These are phyloP conservation scores for Rhizopogon salebrosus DNA, from an alignment of 768 basidiomycete species.

Conservation along the genomic window DNA sequence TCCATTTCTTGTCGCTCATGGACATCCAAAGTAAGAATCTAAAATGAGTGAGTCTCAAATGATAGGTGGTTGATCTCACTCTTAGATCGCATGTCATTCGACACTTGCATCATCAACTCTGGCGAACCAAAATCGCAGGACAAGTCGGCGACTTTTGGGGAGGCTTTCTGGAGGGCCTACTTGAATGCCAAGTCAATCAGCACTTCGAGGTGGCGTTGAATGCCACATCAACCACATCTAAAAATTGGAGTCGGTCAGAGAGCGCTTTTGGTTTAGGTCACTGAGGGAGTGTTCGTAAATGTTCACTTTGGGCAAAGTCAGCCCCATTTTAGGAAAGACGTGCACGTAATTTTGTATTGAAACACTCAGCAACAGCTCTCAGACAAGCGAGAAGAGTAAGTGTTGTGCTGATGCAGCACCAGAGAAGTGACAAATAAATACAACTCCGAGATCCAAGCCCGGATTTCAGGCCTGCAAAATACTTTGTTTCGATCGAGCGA, in stretches of 20 bases:
- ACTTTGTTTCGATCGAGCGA: not conserved
- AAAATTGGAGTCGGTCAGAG: too few relatives aligned
- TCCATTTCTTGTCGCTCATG: not conserved
- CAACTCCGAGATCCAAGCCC: not conserved
- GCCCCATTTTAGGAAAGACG: too few relatives aligned
- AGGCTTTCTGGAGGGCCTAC: not conserved
- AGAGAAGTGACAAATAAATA: not conserved
- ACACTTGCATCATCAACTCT: not conserved
- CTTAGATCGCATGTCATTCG: not conserved
- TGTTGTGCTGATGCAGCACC: too few relatives aligned
- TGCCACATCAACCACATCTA: not conserved
- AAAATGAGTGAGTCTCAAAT: not conserved
- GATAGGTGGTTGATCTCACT: too few relatives aligned
- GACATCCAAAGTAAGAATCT: not conserved
- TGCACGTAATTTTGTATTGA: too few relatives aligned
- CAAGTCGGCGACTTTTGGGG: not conserved
- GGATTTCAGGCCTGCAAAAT: not conserved
- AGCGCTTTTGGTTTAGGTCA: too few relatives aligned
- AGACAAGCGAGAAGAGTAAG: too few relatives aligned
- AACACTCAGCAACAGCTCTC: too few relatives aligned
- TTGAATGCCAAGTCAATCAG: not conserved
- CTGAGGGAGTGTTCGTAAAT: too few relatives aligned
- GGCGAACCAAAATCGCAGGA: not conserved
- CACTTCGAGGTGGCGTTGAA: not conserved
- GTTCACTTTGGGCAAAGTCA: too few relatives aligned